Evolutionary conservation across 2,329 filamentous ascomycete genomes (phyloP).

Genomic region (Aspergillus tanneri): DNA sequence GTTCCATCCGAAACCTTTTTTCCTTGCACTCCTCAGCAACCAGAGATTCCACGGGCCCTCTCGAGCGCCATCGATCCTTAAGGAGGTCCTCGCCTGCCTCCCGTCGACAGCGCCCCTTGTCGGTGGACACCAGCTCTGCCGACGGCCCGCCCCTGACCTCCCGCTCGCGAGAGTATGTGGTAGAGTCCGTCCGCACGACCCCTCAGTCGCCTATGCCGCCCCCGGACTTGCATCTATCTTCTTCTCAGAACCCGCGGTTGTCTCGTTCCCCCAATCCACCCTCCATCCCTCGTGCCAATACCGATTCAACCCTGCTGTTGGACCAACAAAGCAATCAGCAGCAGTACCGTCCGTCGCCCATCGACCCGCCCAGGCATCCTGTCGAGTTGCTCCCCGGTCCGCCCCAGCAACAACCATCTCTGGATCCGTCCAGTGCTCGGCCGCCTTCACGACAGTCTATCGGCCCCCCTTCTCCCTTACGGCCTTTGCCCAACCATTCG

Average conservation of each 20-base stretch:
- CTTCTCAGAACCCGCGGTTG: slow-evolving; percentile 16
- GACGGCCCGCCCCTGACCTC: slow-evolving; percentile 7
- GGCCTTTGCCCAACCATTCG: slow-evolving; percentile 11
- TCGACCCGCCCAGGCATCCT: slow-evolving; percentile 19
- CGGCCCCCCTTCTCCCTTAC: slow-evolving; percentile 24
- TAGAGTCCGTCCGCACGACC: slow-evolving; percentile 13
- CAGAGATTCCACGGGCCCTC: slow-evolving; percentile 22
- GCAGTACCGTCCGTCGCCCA: slow-evolving; percentile 21
- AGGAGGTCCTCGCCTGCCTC: slow-evolving; percentile 27
- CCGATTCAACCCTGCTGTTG: slow-evolving; percentile 21
- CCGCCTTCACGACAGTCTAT: slow-evolving; percentile 23
- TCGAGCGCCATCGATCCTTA: slow-evolving; percentile 31
- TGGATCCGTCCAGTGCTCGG: slow-evolving; percentile 16
- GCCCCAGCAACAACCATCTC: slow-evolving; percentile 3
- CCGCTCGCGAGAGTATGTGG: slow-evolving; percentile 21
- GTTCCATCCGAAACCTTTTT: slow-evolving; percentile 24
- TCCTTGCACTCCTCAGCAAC: slow-evolving; percentile 20
- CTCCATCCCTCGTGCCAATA: slow-evolving; percentile 27
- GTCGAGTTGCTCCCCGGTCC: slow-evolving; percentile 16
- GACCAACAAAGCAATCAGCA: slow-evolving; percentile 13
- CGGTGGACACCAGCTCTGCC: slow-evolving; percentile 12
- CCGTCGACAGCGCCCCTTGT: slow-evolving; percentile 13
- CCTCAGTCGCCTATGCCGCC: slow-evolving; percentile 25
- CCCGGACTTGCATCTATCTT: slow-evolving; percentile 16
- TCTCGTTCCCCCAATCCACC: slow-evolving; percentile 17